Evolutionary conservation across 257 asterid species (phyloP), one percentile per base, ranked within the genome.

Genomic region (Rubia yunnanensis): DNA sequence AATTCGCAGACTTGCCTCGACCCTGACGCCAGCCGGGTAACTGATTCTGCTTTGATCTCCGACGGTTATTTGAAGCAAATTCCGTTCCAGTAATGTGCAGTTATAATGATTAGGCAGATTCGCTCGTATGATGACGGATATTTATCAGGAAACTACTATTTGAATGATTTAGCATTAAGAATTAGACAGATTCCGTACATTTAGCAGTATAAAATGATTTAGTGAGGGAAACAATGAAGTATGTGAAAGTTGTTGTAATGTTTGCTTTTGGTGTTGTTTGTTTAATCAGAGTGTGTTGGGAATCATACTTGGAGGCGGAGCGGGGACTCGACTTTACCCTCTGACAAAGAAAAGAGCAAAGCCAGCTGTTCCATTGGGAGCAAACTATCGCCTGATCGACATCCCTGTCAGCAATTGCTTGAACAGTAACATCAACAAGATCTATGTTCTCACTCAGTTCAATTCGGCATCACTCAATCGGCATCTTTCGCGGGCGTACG

Each of bases 281-380:
- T 31, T 17, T 17, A 5, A 56, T 55, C 82, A 91, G 96, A 91
- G 98, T 85, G 98, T 91, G 32, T 82, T 91, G 78, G 98, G 98
- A 66, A 84, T 91, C 67, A 88, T 91, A 74, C 88, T 88, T 24
- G 98, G 98, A 59, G 98, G 98, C 67, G 98, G 98, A 72, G 98
- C 98, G 66, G 98, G 98, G 32, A 88, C 98, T 56, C 79, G 98
- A 52, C 98, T 91, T 66, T 91, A 91, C 69, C 98, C 98, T 62
- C 81, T 91, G 32, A 91, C 98, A 41, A 91, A 91, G 81, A 91
- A 91, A 78, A 78, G 98, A 71, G 98, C 96, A 17, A 91, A 91
- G 76, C 98, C 98, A 54, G 98, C 96, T 17, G 98, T 92, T 78
- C 96, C 98, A 50, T 86, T 92, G 30, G 98, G 98, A 72, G 98